Base-by-base conservation (phyloP, 495 filamentous ascomycete genomes). In the Talaromyces ruber region DNA sequence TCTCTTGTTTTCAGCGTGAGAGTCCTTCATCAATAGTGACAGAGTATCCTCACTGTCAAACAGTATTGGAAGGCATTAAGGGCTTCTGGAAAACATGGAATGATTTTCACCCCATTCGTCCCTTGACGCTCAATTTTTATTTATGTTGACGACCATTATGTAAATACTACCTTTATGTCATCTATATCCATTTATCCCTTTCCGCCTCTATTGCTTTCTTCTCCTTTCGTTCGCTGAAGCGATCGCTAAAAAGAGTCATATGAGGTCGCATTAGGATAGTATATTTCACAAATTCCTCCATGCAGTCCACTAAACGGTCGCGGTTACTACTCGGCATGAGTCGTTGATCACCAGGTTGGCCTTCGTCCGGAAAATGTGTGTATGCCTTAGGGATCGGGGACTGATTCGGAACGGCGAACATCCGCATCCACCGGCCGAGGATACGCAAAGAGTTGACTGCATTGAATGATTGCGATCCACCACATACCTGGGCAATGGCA, bases 251-350 rank as follows among this genome's bases (percentile, higher is more conserved):
- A 25, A 88, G 72, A 43, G 77, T 79, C 55, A 85, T 76, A 62
- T 86, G 79, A 30, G 82, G 81, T 58, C 85, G 72, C 82, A 90
- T 86, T 8, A 89, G 64, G 30, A 88, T 79, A 0, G 85, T 88
- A 68, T 87, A 89, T 67, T 89, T 89, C 3, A 90, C 86, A 75
- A 91, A 82, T 70, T 90, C 88, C 76, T 90, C 88, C 83, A 88
- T 88, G 63, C 86, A 89, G 75, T 91, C 88, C 18, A 90, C 87
- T 59, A 90, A 66, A 4, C 87, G 71, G 65, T 89, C 84, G 29
- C 88, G 69, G 65, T 88, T 89, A 0, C 79, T 76, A 72, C 86
- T 85, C 4, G 81, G 77, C 69, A 82, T 79, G 9, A 90, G 65
- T 30, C 86, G 68, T 52, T 76, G 76, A 47, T 81, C 80, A 55